Conservation (phyloP, 139 green algal species). For the Haematococcus lacustris region DNA sequence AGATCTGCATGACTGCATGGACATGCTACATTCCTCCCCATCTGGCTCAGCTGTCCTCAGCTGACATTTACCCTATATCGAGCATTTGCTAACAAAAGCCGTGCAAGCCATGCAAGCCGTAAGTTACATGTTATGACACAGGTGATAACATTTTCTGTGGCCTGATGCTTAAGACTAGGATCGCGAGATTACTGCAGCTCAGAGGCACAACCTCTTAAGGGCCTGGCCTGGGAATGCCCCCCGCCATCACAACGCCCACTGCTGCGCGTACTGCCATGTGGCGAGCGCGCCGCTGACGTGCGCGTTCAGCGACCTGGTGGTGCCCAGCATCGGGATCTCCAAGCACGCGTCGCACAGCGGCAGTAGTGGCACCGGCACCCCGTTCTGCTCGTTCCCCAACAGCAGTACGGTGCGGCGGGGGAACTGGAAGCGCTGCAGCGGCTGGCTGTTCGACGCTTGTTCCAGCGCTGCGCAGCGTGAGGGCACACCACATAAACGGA, state of each 20-base stretch:
- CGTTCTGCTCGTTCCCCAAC: conserved; percentile 75
- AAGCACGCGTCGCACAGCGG: conserved; percentile 62
- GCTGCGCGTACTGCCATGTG: not conserved
- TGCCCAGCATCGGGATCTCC: conserved; percentile 33
- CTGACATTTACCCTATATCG: too few species aligned
- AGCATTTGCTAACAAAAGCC: too few species aligned
- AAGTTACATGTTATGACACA: too few species aligned
- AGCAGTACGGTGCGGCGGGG: conserved; percentile 54
- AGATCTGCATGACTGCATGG: too few species aligned
- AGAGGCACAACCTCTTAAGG: too few species aligned
- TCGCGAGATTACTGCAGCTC: too few species aligned
- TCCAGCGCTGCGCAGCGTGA: conserved; percentile 53
- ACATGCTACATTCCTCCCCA: too few species aligned
- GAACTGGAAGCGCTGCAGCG: conserved; percentile 45
- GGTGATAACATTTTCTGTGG: too few species aligned
- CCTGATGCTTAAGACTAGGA: too few species aligned
- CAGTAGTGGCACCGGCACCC: conserved; percentile 47
- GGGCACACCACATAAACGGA: not conserved
- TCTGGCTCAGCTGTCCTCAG: too few species aligned
- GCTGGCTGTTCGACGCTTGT: conserved; percentile 64
- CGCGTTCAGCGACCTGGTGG: not conserved
- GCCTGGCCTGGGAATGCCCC: too few species aligned
- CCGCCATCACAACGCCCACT: not conserved
- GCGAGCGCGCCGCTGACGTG: not conserved
- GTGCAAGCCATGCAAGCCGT: too few species aligned